Percentiles rank a stretch among this genome's conserved stretches.
Evolutionary conservation across 805 yeast genomes (phyloP).

Genomic region (Lachancea nothofagi): DNA sequence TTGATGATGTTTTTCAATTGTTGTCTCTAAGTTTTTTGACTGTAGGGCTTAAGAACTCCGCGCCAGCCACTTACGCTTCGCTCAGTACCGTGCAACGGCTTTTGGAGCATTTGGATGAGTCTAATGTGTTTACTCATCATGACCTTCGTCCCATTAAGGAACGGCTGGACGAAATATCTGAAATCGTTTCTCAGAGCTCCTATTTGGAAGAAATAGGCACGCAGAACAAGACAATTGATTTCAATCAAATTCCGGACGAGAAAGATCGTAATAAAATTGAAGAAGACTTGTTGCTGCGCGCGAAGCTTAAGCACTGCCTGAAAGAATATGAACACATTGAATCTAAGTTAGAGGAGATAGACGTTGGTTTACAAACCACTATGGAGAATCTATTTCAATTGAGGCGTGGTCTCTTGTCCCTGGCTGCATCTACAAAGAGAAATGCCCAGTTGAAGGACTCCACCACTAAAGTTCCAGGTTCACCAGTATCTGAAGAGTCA

Average conservation of each 20-base stretch:
- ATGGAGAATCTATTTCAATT: slow-evolving; percentile 58
- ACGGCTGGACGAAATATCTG: slow-evolving; percentile 64
- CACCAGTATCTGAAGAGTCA: slow-evolving; percentile 16
- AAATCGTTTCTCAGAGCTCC: slow-evolving; percentile 47
- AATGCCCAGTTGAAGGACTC: slow-evolving; percentile 11
- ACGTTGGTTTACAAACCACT: slow-evolving; percentile 43
- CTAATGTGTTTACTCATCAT: slow-evolving; percentile 74
- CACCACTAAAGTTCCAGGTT: slow-evolving; percentile 11
- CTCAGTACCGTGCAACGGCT: slow-evolving; percentile 80
- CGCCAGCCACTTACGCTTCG: slow-evolving; percentile 92
- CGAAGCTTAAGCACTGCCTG: slow-evolving; percentile 60
- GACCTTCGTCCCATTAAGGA: slow-evolving; percentile 75
- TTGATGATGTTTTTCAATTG: slow-evolving; percentile 88
- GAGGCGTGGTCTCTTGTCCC: slow-evolving; percentile 54
- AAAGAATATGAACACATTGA: slow-evolving; percentile 53
- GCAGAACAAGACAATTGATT: slow-evolving; percentile 22
- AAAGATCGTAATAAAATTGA: slow-evolving; percentile 44
- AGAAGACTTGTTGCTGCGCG: slow-evolving; percentile 55
- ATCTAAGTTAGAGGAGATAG: slow-evolving; percentile 48
- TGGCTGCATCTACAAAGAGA: slow-evolving; percentile 38
- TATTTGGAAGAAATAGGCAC: slow-evolving; percentile 19
- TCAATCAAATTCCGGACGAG: slow-evolving; percentile 20
- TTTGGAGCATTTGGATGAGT: slow-evolving; percentile 74
- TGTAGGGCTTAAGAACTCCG: slow-evolving; percentile 82
- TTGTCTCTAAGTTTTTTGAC: slow-evolving; percentile 83